Percentiles rank a stretch among this genome's conserved stretches.
phyloP scores from a whole-genome alignment of 805 yeast genomes.

The Debaryomyces hansenii region DNA sequence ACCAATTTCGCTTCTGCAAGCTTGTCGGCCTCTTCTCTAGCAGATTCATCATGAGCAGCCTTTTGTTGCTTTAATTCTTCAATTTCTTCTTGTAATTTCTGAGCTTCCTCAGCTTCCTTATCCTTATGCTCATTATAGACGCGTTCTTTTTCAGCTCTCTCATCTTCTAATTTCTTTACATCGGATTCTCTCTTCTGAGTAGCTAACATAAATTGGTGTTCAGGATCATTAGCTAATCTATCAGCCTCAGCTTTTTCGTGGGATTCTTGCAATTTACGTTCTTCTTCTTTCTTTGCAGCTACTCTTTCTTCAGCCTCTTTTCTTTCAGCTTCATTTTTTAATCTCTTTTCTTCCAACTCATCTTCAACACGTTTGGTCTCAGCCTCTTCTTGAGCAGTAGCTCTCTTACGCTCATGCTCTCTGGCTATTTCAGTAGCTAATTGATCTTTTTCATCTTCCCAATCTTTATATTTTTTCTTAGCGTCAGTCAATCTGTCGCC shows the following conservation, averaged over 20 bases:
- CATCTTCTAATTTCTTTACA: conserved; percentile 21
- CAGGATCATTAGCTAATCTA: conserved; percentile 20
- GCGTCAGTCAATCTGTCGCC: conserved; percentile 40
- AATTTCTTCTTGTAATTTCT: conserved; percentile 29
- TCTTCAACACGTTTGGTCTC: conserved; percentile 27
- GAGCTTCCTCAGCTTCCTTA: conserved; percentile 25
- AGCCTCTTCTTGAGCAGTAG: conserved; percentile 44
- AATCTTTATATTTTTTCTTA: conserved; percentile 34
- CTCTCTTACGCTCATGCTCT: conserved; percentile 35
- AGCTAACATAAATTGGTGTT: conserved; percentile 22
- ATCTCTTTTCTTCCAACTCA: conserved; percentile 38
- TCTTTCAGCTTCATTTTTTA: conserved; percentile 32
- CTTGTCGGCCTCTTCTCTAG: conserved; percentile 26
- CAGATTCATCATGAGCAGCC: conserved; percentile 19
- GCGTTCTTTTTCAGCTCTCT: conserved; percentile 27
- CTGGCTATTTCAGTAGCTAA: conserved; percentile 38
- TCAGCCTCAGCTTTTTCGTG: conserved; percentile 17
- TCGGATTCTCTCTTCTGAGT: conserved; percentile 26
- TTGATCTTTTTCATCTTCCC: conserved; percentile 48
- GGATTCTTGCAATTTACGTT: conserved; percentile 15
- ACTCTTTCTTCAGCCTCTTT: conserved; percentile 30
- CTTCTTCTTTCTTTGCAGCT: conserved; percentile 19
- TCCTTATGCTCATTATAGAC: conserved; percentile 23
- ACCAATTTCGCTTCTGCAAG: conserved; percentile 31
- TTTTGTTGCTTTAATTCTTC: conserved; percentile 28